Base-by-base conservation (phyloP, 345 rosid genomes). In the Hibiscus trionum region DNA sequence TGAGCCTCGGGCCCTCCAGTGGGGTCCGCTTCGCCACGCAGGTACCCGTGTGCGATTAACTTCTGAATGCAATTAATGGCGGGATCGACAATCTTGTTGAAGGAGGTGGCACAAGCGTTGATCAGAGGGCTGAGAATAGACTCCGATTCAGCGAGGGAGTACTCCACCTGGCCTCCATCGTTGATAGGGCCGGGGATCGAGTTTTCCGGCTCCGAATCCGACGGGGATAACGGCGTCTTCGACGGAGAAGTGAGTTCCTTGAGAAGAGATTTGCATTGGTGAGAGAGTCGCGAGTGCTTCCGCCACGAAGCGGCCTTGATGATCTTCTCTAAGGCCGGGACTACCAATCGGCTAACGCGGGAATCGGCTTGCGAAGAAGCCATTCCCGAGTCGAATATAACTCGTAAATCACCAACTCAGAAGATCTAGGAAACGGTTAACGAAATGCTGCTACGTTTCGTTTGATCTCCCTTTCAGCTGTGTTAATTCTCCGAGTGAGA, bases 291-390 rank as follows among this genome's bases (percentile, higher is more conserved):
- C 16, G 97, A 89, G 89, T 95, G 99, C 72, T 95, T 95, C 14
- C 99, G 87, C 99, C 99, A 95, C 1, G 99, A 95, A 29, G 93
- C 96, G 80, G 89, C 89, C 82, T 95, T 95, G 33, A 92, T 80
- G 80, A 95, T 84, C 86, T 88, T 89, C 61, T 95, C 99, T 9
- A 92, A 73, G 72, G 96, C 92, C 2, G 97, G 99, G 76, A 80
- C 84, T 61, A 95, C 71, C 24, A 88, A 84, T 78, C 75, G 89
- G 80, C 77, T 83, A 77, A 95, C 72, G 83, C 97, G 93, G 97
- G 97, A 92, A 88, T 88, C 93, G 88, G 91, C 98, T 88, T 90
- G 97, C 93, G 93, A 77, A 76, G 98, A 94, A 89, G 99, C 96
- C 99, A 95, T 95, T 86, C 98, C 97, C 93, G 75, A 81, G 79